A percentile compares a stretch with the other conserved stretches of the same genome.
phyloP scores from a whole-genome alignment of 2,329 filamentous ascomycete species.

The Mycosphaerella arachidis region DNA sequence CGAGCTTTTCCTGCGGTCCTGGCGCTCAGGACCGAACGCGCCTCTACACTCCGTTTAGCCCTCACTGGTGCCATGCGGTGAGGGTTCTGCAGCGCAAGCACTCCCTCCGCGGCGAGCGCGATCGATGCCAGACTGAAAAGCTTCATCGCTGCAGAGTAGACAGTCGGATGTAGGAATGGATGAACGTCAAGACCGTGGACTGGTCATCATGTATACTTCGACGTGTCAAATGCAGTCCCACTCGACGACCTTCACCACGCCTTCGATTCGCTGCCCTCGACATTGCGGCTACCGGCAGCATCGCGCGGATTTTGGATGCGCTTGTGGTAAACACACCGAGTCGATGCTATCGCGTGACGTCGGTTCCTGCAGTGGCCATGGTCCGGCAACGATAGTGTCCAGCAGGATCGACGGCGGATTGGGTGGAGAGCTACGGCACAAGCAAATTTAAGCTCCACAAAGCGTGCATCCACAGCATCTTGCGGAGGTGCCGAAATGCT shows the following conservation, averaged over 20 bases:
- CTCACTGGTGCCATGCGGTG: conserved; percentile 5
- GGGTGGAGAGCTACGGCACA: conserved; percentile 1
- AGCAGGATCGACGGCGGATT: background rate
- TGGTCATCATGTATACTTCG: background rate
- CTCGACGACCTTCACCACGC: background rate
- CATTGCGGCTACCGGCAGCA: background rate
- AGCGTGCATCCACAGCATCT: background rate
- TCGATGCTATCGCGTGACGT: conserved; percentile 2
- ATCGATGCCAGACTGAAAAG: background rate
- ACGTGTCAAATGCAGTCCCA: background rate
- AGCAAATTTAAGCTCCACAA: conserved; percentile 8
- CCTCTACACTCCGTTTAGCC: background rate
- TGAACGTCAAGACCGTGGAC: background rate
- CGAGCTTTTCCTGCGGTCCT: background rate
- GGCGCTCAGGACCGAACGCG: background rate
- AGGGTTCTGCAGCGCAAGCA: conserved; percentile 1
- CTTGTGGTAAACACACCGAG: background rate
- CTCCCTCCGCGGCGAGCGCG: background rate
- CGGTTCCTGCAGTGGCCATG: background rate
- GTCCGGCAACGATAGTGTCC: background rate
- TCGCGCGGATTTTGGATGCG: background rate
- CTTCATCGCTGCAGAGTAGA: background rate
- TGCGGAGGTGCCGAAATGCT: background rate
- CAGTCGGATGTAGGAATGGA: background rate
- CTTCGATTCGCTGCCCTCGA: background rate